Evolutionary conservation across 225 moss, liverwort and hornwort species (phyloP), one percentile per base, ranked within the genome.

Genomic region (Pseudoscleropodium purum): DNA sequence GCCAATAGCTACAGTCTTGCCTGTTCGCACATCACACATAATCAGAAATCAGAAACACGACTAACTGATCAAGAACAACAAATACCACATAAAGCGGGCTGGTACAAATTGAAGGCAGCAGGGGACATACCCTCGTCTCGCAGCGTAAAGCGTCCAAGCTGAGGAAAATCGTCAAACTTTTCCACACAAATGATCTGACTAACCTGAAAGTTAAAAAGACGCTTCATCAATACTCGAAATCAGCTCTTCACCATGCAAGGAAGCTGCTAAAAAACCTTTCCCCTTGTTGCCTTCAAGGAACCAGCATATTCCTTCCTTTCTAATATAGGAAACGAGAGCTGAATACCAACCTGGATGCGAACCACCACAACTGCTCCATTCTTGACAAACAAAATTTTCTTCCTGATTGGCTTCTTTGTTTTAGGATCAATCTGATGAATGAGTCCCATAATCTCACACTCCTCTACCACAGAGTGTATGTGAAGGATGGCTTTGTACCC

Each of bases 401-500:
- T 99, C 92, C 93, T 96, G 69, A 96, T 94, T 26, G 99, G 93
- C 94, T 97, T 99, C 95, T 96, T 97, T 67, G 97, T 99, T 91
- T 97, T 99, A 37, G 94, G 96, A 86, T 99, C 99, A 90, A 96
- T 99, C 91, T 96, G 95, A 88, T 97, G 96, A 61, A 99, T 92
- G 12, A 99, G 90, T 75, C 94, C 95, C 90, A 99, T 96, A 74
- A 99, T 99, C 89, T 99, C 99, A 89, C 99, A 99, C 91, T 99
- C 99, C 89, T 99, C 99, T 49, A 99, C 97, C 60, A 97, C 94
- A 41, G 99, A 92, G 79, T 99, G 97, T 70, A 99, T 92, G 90
- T 99, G 97, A 72, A 99, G 96, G 74, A 99, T 94, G 68, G 99
- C 99, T 90, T 97, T 97, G 94, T 99, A 99, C 34, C 99, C 99